phyloP scores from a whole-genome alignment of 1,284 basidiomycete genomes.

The Microbotryum violaceum region DNA sequence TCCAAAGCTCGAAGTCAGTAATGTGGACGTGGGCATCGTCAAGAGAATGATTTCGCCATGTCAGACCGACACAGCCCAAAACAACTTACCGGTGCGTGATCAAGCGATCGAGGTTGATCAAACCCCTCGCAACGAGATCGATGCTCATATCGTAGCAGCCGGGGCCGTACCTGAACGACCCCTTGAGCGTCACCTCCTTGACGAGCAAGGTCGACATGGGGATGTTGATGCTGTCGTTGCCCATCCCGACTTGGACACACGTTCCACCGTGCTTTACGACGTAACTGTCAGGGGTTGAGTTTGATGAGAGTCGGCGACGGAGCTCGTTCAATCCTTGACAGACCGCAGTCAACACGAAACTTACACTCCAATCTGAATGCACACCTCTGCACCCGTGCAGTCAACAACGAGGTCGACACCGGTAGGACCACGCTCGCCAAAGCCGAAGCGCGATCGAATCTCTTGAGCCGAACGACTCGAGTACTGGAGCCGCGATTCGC shows the following conservation, averaged over 20 bases:
- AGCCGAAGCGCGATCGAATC: constrained; percentile 43
- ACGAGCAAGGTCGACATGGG: constrained; percentile 51
- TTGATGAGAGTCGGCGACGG: too few relatives aligned
- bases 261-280: constrained; percentile 65
- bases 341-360: too few relatives aligned
- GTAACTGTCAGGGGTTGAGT: constrained; percentile 19
- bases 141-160: constrained; percentile 59
- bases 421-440: constrained; percentile 45
- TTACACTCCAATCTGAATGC: constrained; percentile 51
- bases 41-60: too few relatives aligned
- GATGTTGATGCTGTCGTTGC: constrained; percentile 39
- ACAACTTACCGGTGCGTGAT: constrained; percentile 46
- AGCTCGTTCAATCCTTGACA: too few relatives aligned
- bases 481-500: constrained; percentile 61
- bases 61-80: too few relatives aligned
- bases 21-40: too few relatives aligned
- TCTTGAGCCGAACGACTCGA: constrained; percentile 47
- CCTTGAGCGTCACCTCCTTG: constrained; percentile 74
- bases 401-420: constrained; percentile 55
- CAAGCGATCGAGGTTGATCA: constrained; percentile 49
- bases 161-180: constrained; percentile 79
- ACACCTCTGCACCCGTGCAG: constrained; percentile 53
- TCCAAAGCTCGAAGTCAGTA: too few relatives aligned
- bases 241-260: constrained; percentile 52
- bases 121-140: constrained; percentile 48